Percentiles rank a stretch among this genome's conserved stretches.
Conservation (phyloP, 1,139 yeast genomes). For the Diutina catenulata region DNA sequence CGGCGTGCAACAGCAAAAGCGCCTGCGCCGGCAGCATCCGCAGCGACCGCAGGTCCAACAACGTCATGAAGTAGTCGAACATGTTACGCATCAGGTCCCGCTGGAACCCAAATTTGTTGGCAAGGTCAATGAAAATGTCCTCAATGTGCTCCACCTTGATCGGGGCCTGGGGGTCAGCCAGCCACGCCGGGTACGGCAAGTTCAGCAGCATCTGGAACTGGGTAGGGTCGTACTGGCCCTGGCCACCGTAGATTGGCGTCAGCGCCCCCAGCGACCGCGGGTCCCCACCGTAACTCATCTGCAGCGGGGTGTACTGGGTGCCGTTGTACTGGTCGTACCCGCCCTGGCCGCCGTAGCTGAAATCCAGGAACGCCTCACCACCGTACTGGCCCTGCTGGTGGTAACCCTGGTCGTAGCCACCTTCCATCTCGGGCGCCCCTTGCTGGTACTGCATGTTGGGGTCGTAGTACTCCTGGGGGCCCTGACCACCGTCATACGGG, state of each 20-base stretch:
- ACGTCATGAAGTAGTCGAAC: constrained; percentile 90
- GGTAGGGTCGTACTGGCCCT: constrained; percentile 50
- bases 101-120: constrained; percentile 80
- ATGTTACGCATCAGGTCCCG: constrained; percentile 88
- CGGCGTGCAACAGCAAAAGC: constrained; percentile 83
- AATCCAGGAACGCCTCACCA: constrained; percentile 66
- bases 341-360: constrained; percentile 50
- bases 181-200: constrained; percentile 27
- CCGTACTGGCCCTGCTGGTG: constrained; percentile 33
- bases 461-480: constrained; percentile 31
- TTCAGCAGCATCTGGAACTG: constrained; percentile 48
- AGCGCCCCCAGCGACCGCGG: constrained; percentile 89
- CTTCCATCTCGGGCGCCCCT: constrained; percentile 38
- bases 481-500: constrained; percentile 23
- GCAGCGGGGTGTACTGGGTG: constrained; percentile 71
- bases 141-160: constrained; percentile 80
- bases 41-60: constrained; percentile 89
- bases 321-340: constrained; percentile 63
- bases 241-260: constrained; percentile 82
- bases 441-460: constrained; percentile 44
- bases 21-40: constrained; percentile 98
- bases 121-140: constrained; percentile 79
- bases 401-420: constrained; percentile 28
- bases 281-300: constrained; percentile 65
- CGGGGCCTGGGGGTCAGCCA: constrained; percentile 25